Percentiles rank a stretch among this genome's conserved stretches.
Conservation (phyloP, 192 early-diverging fungal species). For the Coemansia sp. region DNA sequence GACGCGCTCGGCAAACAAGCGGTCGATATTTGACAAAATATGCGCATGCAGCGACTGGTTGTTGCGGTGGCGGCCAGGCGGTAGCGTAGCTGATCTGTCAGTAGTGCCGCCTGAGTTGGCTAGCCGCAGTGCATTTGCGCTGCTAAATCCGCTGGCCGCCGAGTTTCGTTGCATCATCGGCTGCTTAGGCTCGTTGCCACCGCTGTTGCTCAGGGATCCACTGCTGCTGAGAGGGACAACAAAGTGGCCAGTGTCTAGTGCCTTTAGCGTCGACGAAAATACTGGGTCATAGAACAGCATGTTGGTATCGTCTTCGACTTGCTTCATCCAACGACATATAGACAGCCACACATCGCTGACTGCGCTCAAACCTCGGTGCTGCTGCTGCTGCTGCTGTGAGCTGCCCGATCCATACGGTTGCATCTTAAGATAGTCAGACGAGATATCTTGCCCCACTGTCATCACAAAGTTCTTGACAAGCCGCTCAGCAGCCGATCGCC, state of each 20-base stretch:
- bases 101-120: background rate
- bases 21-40: conserved; percentile 54
- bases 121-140: conserved; percentile 9
- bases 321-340: conserved; percentile 49
- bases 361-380: background rate
- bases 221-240: background rate
- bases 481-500: conserved; percentile 39
- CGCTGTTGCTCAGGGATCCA: background rate
- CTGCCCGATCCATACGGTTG: conserved; percentile 15
- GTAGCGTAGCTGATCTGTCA: background rate
- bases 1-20: conserved; percentile 55
- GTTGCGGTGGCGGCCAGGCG: background rate
- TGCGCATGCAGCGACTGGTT: conserved; percentile 31
- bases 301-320: conserved; percentile 51
- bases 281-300: conserved; percentile 49
- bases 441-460: conserved; percentile 52
- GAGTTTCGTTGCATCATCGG: background rate
- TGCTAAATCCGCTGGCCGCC: conserved; percentile 8
- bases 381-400: background rate
- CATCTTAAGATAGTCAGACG: conserved; percentile 34
- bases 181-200: background rate
- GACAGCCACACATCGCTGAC: conserved; percentile 49
- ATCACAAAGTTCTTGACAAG: conserved; percentile 50
- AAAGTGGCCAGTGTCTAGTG: conserved; percentile 15
- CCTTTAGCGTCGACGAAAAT: conserved; percentile 36